Base-by-base conservation (phyloP, 1,284 basidiomycete species). In the Neonothopanus nambi region DNA sequence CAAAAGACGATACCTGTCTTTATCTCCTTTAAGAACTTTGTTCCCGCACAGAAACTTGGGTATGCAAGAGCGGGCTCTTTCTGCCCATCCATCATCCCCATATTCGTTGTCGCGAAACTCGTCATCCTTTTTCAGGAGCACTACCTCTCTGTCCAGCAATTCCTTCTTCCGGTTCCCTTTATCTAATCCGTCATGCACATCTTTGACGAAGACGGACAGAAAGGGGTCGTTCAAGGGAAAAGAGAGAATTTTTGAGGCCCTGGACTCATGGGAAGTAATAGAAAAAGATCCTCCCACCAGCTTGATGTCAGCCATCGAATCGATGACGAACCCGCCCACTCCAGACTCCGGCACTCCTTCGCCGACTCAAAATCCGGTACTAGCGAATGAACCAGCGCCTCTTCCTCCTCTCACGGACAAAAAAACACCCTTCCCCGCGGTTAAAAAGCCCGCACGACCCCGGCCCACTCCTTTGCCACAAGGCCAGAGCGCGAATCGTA, bases 11-110 rank as follows among this genome's bases (percentile, higher is more conserved):
- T 67, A 72, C 45, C 51, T 72, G 39, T 73, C 74, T 5, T 59
- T 76, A n/a, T 75, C 74, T 11, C 73, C 75, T 2, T 62, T 77
- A 8, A 66, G 70, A 28, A 75, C 72, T 5, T 61, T 77, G 24
- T 72, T 77, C 50, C 70, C 73, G n/a, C 66, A 69, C 23, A 67
- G 67, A 42, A 58, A 66, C 12, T 61, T 65, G 2, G 57, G 55
- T 15, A 53, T 64, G 2, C 63, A 67, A 20, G 69, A 72, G 45
- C 67, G 71, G 26, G 63, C 72, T 5, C 63, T 71, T 45, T 72
- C 73, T 17, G 71, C 73, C 3, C 69, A 72, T 54, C 68, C 71
- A 17, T 51, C 65, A 17, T 71, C 72, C 6, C 73, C 72, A 21
- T 76, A 74, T 56, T 63, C 67, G 7, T 48, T 61, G 30, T 67